Conservation (phyloP, 75 land plant genomes). For the Adiantum capillusveneris region DNA sequence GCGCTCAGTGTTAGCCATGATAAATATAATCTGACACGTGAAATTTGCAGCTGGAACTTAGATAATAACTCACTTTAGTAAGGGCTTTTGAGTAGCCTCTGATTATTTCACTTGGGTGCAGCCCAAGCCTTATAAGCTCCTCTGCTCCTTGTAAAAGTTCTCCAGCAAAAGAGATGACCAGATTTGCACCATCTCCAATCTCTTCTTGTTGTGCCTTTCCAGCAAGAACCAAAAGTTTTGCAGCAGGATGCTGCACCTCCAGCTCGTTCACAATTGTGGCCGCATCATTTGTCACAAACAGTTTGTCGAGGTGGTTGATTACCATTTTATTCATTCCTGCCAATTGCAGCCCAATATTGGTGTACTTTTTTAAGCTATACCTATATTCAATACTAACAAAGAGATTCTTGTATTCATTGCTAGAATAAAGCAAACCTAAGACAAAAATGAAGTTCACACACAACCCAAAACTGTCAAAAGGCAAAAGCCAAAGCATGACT, state of each 20-base stretch:
- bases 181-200: conserved; percentile 95
- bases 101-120: conserved; percentile 97
- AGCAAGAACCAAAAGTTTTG: conserved; percentile 86
- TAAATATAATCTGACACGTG: conserved; percentile 8
- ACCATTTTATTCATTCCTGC: conserved; percentile 99
- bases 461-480: too few species aligned
- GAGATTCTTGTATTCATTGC: too few species aligned
- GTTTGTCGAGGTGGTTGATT: conserved; percentile 96
- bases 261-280: conserved; percentile 93
- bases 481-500: too few species aligned
- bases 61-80: conserved; percentile 42
- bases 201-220: conserved; percentile 98
- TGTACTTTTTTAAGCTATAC: too few species aligned
- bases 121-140: conserved; percentile 89
- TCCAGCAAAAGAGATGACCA: conserved; percentile 86
- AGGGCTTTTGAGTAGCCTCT: conserved; percentile 84
- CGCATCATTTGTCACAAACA: conserved; percentile 98
- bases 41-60: background rate
- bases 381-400: too few species aligned
- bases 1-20: too few species aligned
- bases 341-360: too few species aligned
- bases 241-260: conserved; percentile 99
- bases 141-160: conserved; percentile 93
- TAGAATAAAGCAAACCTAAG: too few species aligned
- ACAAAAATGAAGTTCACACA: too few species aligned